phyloP scores from a whole-genome alignment of 2,329 filamentous ascomycete genomes.

The Dendrostoma leiphaemia region DNA sequence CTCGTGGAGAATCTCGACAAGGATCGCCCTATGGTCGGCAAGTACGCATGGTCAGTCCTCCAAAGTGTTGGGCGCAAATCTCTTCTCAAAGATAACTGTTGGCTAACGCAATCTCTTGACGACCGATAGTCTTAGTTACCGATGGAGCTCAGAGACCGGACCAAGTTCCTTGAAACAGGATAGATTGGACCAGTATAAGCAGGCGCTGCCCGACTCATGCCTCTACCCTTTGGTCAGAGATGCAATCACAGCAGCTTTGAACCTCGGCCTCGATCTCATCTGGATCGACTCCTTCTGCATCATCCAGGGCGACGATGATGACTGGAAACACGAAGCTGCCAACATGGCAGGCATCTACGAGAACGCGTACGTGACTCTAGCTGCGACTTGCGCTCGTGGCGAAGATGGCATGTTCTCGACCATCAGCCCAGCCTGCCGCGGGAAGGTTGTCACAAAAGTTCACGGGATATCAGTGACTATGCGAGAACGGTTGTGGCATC shows the following conservation, averaged over 20 bases:
- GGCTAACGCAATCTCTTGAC: no score
- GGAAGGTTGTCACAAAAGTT: not conserved
- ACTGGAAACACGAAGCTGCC: not conserved
- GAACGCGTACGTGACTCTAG: not conserved
- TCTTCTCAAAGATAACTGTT: no score
- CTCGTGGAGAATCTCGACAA: not conserved
- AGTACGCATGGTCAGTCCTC: not conserved
- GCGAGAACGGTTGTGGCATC: not conserved
- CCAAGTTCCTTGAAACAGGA: not conserved
- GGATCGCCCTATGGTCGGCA: not conserved
- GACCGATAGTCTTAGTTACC: not conserved
- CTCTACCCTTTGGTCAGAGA: not conserved
- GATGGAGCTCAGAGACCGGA: not conserved
- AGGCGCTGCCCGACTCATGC: not conserved
- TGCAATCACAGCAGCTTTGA: not conserved
- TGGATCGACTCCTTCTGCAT: constrained; percentile 3
- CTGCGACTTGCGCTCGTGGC: not conserved
- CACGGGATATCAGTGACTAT: not conserved
- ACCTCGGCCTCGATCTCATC: not conserved
- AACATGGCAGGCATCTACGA: not conserved
- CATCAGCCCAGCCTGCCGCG: not conserved
- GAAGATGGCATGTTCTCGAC: not conserved
- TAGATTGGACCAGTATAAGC: not conserved
- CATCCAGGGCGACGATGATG: not conserved
- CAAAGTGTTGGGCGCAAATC: no score